A percentile compares a stretch with the other conserved stretches of the same genome.
phyloP scores from a whole-genome alignment of 495 filamentous ascomycete genomes.

The Neurospora pannonica region DNA sequence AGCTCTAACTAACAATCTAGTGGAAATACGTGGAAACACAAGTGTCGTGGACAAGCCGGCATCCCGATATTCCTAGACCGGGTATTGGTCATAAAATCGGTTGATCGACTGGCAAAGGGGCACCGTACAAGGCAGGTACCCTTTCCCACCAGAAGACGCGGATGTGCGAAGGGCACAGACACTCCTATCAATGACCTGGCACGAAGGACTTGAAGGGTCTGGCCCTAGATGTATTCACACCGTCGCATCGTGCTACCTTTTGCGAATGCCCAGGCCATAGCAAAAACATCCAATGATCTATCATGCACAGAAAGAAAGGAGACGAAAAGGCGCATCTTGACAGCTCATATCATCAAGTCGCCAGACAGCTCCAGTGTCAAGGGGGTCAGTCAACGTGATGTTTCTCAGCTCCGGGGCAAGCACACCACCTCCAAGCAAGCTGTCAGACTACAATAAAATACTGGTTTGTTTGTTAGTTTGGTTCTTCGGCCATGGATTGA shows the following conservation, averaged over 20 bases:
- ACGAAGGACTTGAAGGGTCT: not conserved
- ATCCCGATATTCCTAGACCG: not conserved
- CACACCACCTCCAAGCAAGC: not conserved
- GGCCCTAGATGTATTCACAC: not conserved
- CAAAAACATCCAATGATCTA: not conserved
- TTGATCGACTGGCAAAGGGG: not conserved
- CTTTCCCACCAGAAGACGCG: not conserved
- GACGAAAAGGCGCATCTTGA: not conserved
- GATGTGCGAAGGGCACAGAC: not conserved
- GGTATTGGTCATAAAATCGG: not conserved
- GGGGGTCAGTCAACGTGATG: not conserved
- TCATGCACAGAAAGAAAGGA: not conserved
- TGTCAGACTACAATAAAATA: not conserved
- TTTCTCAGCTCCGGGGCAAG: not conserved
- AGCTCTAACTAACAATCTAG: not conserved
- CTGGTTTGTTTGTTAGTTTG: not conserved
- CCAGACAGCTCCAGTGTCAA: not conserved
- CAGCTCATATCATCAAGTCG: not conserved
- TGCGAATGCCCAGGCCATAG: not conserved
- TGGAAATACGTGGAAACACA: not conserved
- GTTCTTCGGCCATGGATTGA: too few species aligned
- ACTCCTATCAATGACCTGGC: not conserved
- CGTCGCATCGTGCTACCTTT: not conserved
- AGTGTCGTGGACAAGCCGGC: not conserved
- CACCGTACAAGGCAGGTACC: not conserved